phyloP scores from a whole-genome alignment of 2,329 filamentous ascomycete genomes.

The Tolypocladium guangdongense region DNA sequence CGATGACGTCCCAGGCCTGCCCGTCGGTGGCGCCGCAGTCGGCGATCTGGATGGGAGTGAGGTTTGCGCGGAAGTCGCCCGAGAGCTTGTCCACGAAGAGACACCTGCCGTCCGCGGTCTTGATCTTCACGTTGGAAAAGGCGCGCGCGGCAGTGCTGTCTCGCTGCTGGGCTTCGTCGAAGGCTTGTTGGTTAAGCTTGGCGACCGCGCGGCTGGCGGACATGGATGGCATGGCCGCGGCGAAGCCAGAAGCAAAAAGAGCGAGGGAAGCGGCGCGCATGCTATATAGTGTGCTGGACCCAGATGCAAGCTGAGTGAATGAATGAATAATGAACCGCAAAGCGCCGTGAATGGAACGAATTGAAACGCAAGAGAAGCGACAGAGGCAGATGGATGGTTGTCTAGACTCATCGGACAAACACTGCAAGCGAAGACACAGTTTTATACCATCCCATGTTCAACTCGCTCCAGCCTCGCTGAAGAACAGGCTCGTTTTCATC shows the following conservation, averaged over 20 bases:
- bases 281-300: no score
- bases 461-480: no score
- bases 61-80: slow-evolving; percentile 36
- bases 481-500: no score
- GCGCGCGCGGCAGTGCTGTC: slow-evolving; percentile 32
- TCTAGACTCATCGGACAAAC: neutral
- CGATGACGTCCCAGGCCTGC: slow-evolving; percentile 37
- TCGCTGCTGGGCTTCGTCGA: slow-evolving; percentile 32
- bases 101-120: slow-evolving; percentile 31
- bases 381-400: neutral
- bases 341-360: neutral
- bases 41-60: slow-evolving; percentile 33
- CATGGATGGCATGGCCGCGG: neutral
- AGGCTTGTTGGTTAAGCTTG: slow-evolving; percentile 30
- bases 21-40: slow-evolving; percentile 30
- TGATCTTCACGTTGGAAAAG: slow-evolving; percentile 32
- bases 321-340: neutral
- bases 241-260: neutral
- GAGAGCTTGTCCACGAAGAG: slow-evolving; percentile 35
- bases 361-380: neutral
- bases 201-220: slow-evolving; percentile 14
- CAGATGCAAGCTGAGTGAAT: no score
- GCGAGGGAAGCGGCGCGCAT: neutral
- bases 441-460: no score
- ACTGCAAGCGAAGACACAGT: neutral